phyloP scores from a whole-genome alignment of 306 rosid genomes.

The Glycine tomentella region DNA sequence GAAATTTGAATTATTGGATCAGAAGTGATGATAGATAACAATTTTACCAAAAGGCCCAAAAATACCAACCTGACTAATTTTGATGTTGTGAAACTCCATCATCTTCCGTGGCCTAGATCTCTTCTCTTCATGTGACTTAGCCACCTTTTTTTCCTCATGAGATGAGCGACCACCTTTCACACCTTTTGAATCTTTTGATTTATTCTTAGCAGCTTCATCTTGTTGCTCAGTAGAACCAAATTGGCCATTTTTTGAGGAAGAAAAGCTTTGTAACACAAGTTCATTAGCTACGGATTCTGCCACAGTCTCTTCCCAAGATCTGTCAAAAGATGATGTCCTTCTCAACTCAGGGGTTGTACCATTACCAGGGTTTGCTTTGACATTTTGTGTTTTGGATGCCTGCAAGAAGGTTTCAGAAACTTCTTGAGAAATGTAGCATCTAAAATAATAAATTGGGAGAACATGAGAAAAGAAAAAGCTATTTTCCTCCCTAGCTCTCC shows the following conservation, averaged over 20 bases:
- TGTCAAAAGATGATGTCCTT: conserved; percentile 91
- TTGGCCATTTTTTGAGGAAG: conserved; percentile 66
- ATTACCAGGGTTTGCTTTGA: conserved; percentile 50
- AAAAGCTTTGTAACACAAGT: conserved; percentile 90
- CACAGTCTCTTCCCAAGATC: conserved; percentile 95
- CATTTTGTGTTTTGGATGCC: conserved; percentile 70
- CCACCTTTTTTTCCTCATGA: conserved; percentile 89
- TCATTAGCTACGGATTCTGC: conserved; percentile 98
- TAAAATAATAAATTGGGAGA: conserved; percentile 11
- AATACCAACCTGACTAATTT: conserved; percentile 92
- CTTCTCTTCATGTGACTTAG: conserved; percentile 84
- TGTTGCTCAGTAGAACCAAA: conserved; percentile 72
- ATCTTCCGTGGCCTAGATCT: conserved; percentile 89
- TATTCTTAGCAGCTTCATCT: conserved; percentile 78
- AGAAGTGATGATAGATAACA: conserved; percentile 29
- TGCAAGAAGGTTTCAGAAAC: conserved; percentile 57
- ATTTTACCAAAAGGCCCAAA: conserved; percentile 29
- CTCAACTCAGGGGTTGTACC: conserved; percentile 70
- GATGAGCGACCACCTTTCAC: conserved; percentile 85
- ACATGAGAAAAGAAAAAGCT: background rate
- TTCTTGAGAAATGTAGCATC: conserved; percentile 33
- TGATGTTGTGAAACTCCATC: conserved; percentile 98
- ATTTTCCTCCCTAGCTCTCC: conserved; percentile 34
- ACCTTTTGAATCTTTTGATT: conserved; percentile 82
- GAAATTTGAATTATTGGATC: conserved; percentile 29